Evolutionary conservation across 345 rosid genomes (phyloP), one percentile per base, ranked within the genome.

Genomic region (Fremontodendron californicum): DNA sequence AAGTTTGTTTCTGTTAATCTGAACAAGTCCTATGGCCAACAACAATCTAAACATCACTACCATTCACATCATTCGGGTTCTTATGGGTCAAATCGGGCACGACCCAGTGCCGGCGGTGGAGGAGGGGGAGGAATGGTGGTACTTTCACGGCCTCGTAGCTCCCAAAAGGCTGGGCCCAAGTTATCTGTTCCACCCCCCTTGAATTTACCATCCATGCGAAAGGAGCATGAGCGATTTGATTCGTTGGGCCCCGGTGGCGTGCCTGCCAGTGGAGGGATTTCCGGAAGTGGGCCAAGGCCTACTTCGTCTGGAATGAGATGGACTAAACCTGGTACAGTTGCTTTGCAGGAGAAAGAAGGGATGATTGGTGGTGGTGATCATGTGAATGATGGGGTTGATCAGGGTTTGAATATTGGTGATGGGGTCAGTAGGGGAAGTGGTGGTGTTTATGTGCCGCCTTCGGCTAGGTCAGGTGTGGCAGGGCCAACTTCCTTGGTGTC

Each of bases 131-230:
- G 92, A 80, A 92, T 93, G 99, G 93, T 89, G 72, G 97, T 93
- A 81, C 92, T 93, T 76, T 93, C 97, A 15, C 85, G 97, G 74
- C 96, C 97, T 55, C 90, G 98, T 57, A 93, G 98, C 87, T 90
- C 94, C 18, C 99, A 96, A 75, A 93, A 96, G 73, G 76, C 88
- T 89, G 97, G 90, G 87, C 84, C 92, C 75, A 96, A 92, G 89
- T 89, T 96, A 85, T 92, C 98, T 73, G 95, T 96, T 81, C 99
- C 99, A 84, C 97, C 96, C 92, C 99, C 99, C 88, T 80, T 96
- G 97, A 96, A 96, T 87, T 84, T 96, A 77, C 99, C 99, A 0
- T 93, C 98, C 0, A 76, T 93, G 86, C 80, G 97, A 69, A 96
- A 92, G 76, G 99, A 96, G 84, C 98, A 92, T 66, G 97, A 90